Conservation (phyloP, 2,329 filamentous ascomycete genomes). For the Pseudogymnoascus sp. region DNA sequence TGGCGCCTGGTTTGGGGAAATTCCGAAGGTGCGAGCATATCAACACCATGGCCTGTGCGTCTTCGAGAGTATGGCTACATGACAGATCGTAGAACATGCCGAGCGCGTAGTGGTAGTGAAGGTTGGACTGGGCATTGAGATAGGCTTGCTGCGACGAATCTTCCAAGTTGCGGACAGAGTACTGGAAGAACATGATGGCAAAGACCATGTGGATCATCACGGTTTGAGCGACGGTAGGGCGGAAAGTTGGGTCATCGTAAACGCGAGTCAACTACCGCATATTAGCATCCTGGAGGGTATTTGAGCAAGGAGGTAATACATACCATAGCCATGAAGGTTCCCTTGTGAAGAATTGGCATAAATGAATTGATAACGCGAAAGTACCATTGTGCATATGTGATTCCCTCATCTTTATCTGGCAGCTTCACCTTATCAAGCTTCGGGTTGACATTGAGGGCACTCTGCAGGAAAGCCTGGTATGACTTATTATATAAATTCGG, state of each 20-base stretch:
- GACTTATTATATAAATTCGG: slow-evolving; percentile 60
- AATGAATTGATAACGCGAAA: slow-evolving; percentile 66
- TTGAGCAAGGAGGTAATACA: slow-evolving; percentile 21
- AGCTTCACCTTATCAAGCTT: slow-evolving; percentile 47
- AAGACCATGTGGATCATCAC: slow-evolving; percentile 74
- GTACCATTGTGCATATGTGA: slow-evolving; percentile 66
- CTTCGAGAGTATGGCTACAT: slow-evolving; percentile 51
- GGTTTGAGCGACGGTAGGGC: slow-evolving; percentile 53
- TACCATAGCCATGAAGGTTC: slow-evolving; percentile 61
- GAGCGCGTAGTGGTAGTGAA: slow-evolving; percentile 69
- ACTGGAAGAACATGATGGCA: slow-evolving; percentile 69
- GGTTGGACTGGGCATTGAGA: slow-evolving; percentile 59
- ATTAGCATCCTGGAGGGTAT: slow-evolving; percentile 11
- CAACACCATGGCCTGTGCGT: slow-evolving; percentile 65
- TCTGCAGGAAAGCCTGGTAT: slow-evolving; percentile 59
- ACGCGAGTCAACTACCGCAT: slow-evolving; percentile 45
- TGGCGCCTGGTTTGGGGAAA: slow-evolving; percentile 71
- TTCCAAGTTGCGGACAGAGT: slow-evolving; percentile 59
- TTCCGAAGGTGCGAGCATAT: slow-evolving; percentile 65
- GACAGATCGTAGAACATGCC: slow-evolving; percentile 60
- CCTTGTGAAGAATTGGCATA: slow-evolving; percentile 68
- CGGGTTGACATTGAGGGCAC: slow-evolving; percentile 52
- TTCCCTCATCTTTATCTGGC: slow-evolving; percentile 55
- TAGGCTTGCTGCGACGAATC: slow-evolving; percentile 44
- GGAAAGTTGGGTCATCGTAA: slow-evolving; percentile 60